These are phyloP conservation scores for Candida endomychidarum DNA, from an alignment of 805 yeast genomes.

Conservation along the genomic window DNA sequence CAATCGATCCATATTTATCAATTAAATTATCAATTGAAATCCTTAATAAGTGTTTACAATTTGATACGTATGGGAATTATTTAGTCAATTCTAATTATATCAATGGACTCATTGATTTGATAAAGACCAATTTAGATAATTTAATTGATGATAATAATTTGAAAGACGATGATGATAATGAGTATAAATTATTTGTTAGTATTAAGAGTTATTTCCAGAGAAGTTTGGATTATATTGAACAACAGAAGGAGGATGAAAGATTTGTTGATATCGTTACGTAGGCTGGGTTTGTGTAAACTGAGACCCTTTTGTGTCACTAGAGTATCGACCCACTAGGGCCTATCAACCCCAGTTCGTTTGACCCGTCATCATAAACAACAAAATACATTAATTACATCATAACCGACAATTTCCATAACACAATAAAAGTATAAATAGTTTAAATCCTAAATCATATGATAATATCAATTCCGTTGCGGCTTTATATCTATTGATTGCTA, in stretches of 20 bases:
- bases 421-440: no score
- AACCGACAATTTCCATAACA: no score
- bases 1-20: slow-evolving; percentile 75
- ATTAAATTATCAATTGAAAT: slow-evolving; percentile 87
- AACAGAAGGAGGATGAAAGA: slow-evolving; percentile 71
- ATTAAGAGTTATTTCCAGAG: slow-evolving; percentile 52
- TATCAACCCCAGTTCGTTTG: no score
- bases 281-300: not conserved
- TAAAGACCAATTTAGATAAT: slow-evolving; percentile 61
- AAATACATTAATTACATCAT: no score
- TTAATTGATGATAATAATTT: slow-evolving; percentile 26
- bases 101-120: slow-evolving; percentile 83
- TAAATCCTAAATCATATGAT: no score
- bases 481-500: no score
- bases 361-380: no score
- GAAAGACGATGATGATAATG: slow-evolving; percentile 20
- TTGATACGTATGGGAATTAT: slow-evolving; percentile 76
- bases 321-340: no score
- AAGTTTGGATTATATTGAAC: slow-evolving; percentile 66
- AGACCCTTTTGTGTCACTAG: no score
- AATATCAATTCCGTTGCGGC: no score
- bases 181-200: slow-evolving; percentile 27
- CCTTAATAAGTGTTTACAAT: slow-evolving; percentile 80
- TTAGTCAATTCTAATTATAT: slow-evolving; percentile 71
- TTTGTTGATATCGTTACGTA: slow-evolving; percentile 49